Conservation (phyloP, 176 grass and related monocot genomes). For the Carex scoparia region DNA sequence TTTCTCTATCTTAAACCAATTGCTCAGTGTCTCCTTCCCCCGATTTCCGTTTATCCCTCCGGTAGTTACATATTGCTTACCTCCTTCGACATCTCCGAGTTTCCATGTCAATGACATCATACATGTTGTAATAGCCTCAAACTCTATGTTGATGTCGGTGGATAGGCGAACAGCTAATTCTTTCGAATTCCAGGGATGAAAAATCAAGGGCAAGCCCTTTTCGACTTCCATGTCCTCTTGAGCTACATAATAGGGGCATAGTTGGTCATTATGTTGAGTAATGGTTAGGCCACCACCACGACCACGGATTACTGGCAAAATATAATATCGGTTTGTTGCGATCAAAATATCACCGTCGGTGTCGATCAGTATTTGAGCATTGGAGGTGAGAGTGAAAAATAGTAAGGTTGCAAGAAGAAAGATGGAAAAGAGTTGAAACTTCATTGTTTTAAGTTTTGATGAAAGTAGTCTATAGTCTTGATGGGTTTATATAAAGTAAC, state of each 20-base stretch:
- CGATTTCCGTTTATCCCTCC: neutral
- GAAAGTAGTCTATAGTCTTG: neutral
- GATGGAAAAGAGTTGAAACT: neutral
- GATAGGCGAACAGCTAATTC: slow-evolving; percentile 20
- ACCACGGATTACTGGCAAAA: slow-evolving; percentile 24
- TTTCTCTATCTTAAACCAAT: slow-evolving; percentile 51
- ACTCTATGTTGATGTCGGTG: slow-evolving; percentile 38
- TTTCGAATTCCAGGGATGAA: neutral
- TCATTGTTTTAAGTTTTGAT: neutral
- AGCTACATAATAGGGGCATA: slow-evolving; percentile 47
- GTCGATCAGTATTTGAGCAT: neutral
- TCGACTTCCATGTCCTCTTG: slow-evolving; percentile 28
- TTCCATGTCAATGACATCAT: slow-evolving; percentile 44
- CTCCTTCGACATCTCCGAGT: slow-evolving; percentile 14
- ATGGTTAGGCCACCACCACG: slow-evolving; percentile 45
- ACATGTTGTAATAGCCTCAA: slow-evolving; percentile 35
- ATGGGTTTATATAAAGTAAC: neutral
- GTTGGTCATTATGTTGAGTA: neutral
- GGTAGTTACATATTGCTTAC: slow-evolving; percentile 26
- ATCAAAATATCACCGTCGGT: neutral
- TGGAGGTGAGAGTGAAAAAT: neutral
- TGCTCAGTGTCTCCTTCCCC: slow-evolving; percentile 15
- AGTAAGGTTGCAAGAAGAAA: neutral
- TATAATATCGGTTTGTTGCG: slow-evolving; percentile 29
- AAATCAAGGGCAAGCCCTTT: slow-evolving; percentile 28